phyloP scores from a whole-genome alignment of 75 land plant genomes.

The Ceratopteris richardii region DNA sequence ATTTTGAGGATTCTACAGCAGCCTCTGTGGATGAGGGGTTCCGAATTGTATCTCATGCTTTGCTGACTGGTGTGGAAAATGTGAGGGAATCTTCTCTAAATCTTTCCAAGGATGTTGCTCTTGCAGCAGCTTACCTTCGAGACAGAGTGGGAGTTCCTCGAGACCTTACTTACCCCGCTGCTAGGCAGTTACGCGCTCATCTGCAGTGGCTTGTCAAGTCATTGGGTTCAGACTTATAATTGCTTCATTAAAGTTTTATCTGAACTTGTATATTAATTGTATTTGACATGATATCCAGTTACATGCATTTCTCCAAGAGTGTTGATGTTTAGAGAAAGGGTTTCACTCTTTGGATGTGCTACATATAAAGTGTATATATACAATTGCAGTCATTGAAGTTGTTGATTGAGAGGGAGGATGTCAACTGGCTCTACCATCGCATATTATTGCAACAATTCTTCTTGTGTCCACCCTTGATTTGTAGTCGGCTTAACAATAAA shows the following conservation, averaged over 20 bases:
- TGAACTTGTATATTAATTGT: no score
- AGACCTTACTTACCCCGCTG: constrained; percentile 32
- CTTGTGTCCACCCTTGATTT: no score
- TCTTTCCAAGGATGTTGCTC: constrained; percentile 14
- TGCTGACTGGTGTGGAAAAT: constrained; percentile 19
- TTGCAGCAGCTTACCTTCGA: constrained; percentile 21
- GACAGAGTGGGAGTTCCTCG: constrained; percentile 32
- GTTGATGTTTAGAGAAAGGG: no score
- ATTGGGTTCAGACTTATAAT: constrained; percentile 1
- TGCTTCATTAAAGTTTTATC: not conserved
- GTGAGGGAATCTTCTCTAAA: not conserved
- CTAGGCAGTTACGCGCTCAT: constrained; percentile 37
- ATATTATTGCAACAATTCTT: no score
- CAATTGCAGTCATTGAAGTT: no score
- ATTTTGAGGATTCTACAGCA: constrained; percentile 5
- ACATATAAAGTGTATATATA: no score
- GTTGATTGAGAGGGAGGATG: no score
- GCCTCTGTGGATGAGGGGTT: constrained; percentile 18
- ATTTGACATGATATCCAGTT: no score
- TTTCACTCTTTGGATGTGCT: no score
- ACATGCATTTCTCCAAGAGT: no score
- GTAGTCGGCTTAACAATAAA: no score
- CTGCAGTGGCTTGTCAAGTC: constrained; percentile 21
- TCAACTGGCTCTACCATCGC: no score
- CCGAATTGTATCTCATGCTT: constrained; percentile 25